Evolutionary conservation across 1,284 basidiomycete genomes (phyloP).

Genomic region (Cutaneotrichosporon sp.): DNA sequence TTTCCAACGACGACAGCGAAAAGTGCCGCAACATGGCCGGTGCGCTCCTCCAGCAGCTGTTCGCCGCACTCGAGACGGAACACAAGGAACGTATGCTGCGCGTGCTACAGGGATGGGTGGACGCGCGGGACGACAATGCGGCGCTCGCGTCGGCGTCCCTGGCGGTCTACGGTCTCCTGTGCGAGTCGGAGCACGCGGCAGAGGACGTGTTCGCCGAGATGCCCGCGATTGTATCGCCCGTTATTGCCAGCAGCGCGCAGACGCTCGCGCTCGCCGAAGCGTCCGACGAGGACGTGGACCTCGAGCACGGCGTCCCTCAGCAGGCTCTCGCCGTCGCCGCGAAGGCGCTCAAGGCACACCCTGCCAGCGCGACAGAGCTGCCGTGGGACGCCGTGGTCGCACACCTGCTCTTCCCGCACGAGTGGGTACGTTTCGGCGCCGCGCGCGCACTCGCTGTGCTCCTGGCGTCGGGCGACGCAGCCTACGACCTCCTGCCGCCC

Average conservation of each 20-base stretch:
- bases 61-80: slow-evolving; percentile 61
- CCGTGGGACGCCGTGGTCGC: slow-evolving; percentile 62
- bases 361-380: slow-evolving; percentile 52
- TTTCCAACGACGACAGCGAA: slow-evolving; percentile 88
- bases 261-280: slow-evolving; percentile 46
- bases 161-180: slow-evolving; percentile 66
- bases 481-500: slow-evolving; percentile 25
- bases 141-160: slow-evolving; percentile 54
- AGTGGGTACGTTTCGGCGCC: slow-evolving; percentile 84
- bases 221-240: slow-evolving; percentile 56
- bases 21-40: slow-evolving; percentile 85
- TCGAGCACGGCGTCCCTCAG: slow-evolving; percentile 62
- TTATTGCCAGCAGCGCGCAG: slow-evolving; percentile 56
- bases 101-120: slow-evolving; percentile 69
- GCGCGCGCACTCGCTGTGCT: slow-evolving; percentile 70
- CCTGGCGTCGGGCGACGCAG: slow-evolving; percentile 53
- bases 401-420: slow-evolving; percentile 82
- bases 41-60: slow-evolving; percentile 70
- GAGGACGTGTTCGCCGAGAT: slow-evolving; percentile 49
- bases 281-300: slow-evolving; percentile 44
- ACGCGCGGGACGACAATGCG: slow-evolving; percentile 22
- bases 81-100: slow-evolving; percentile 57
- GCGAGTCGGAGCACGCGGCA: slow-evolving; percentile 58
- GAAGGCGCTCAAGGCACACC: slow-evolving; percentile 61
- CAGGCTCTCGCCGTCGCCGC: slow-evolving; percentile 65